Evolutionary conservation across 179 eudicot genomes (phyloP), one percentile per base, ranked within the genome.

Genomic region (Actinidia polygama): DNA sequence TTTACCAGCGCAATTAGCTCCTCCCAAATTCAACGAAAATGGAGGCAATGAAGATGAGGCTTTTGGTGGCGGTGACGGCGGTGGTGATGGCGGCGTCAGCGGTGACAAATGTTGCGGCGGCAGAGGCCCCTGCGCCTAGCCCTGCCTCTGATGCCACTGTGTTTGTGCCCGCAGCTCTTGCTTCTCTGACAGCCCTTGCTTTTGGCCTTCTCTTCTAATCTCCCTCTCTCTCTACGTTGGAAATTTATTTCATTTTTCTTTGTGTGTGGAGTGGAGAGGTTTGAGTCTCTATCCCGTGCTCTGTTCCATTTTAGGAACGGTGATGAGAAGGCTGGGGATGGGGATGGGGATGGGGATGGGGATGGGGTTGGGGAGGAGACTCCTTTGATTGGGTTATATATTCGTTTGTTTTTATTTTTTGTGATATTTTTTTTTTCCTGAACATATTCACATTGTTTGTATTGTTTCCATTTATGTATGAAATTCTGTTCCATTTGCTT

Each of bases 11-110:
- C 44, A 66, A 10, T 66, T 24, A 24, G 44, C 18, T 64, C 24
- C 69, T 23, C 69, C n/a, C 21, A 24, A 64, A 64, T 6, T 10
- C 3, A 7, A 18, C 30, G 40, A 16, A 51, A 87, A 89, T 88
- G 90, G 89, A 89, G 79, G 81, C 90, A 69, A 80, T 76, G 86
- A 90, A 82, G 80, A 83, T 86, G 89, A 90, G 86, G 77, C 70
- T 85, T 1, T 59, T 84, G 2, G 75, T 87, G 44, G 88, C 84
- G n/a, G 66, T 82, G 7, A 74, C 83, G 6, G 36, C 85, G 86
- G 53, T 83, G 78, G 7, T 89, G 83, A 77, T 89, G 82, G 91
- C 90, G 2, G 36, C 84, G 19, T 61, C 77, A 21, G 85, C 85
- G 19, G 67, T 83, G 82, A 79, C 75, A 10, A 83, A 85, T 54